Percentiles rank a stretch among this genome's conserved stretches.
These are phyloP conservation scores for Isochrysis galbana DNA, from an alignment of 78 protist species.

Conservation along the genomic window DNA sequence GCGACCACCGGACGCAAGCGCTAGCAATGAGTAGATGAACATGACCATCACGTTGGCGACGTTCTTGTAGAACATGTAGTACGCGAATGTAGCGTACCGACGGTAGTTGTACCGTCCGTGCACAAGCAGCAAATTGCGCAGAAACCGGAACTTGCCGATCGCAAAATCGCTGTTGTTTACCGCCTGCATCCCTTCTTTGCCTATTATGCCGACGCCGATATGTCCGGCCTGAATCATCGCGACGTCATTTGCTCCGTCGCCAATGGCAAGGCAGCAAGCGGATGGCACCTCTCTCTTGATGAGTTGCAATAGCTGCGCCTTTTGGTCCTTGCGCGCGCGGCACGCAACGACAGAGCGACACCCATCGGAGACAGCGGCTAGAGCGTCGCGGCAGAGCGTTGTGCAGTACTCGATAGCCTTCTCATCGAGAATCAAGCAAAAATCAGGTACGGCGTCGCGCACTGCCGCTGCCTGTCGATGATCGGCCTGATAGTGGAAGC, in stretches of 20 bases:
- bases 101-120: constrained; percentile 92
- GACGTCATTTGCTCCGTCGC: constrained; percentile 90
- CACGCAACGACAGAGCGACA: neutral
- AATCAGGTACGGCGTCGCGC: neutral
- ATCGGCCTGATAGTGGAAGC: too few relatives aligned
- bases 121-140: constrained; percentile 63
- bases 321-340: constrained; percentile 2
- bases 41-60: constrained; percentile 26
- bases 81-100: constrained; percentile 71
- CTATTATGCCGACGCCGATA: constrained; percentile 73
- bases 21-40: constrained; percentile 43
- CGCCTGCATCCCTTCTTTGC: constrained; percentile 77
- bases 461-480: too few relatives aligned
- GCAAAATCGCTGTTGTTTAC: constrained; percentile 70
- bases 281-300: neutral
- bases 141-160: constrained; percentile 61
- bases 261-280: constrained; percentile 65
- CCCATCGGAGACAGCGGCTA: neutral
- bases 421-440: neutral
- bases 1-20: constrained; percentile 39
- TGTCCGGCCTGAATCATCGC: constrained; percentile 77
- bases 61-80: constrained; percentile 72
- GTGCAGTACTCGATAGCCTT: neutral
- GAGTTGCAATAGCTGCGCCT: neutral
- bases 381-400: neutral